Evolutionary conservation across 176 grass and related monocot species (phyloP).

Genomic region (Oryza punctata): DNA sequence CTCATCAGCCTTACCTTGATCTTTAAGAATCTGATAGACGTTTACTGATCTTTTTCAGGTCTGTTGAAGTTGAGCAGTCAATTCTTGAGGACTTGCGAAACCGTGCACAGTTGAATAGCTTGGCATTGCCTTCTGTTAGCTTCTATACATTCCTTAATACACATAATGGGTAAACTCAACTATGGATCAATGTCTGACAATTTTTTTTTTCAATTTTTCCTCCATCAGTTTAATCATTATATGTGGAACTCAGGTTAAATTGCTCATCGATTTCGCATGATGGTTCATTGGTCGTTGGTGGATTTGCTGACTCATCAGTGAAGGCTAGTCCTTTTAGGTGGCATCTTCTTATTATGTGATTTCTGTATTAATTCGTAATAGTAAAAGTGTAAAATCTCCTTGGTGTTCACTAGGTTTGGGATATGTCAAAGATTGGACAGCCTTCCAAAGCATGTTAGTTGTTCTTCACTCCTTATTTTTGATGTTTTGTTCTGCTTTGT

Average conservation of each 20-base stretch:
- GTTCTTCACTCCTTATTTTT: slow-evolving; percentile 23
- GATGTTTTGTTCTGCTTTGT: slow-evolving; percentile 1
- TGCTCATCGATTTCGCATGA: slow-evolving; percentile 93
- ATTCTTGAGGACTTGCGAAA: slow-evolving; percentile 89
- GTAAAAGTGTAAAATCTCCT: slow-evolving; percentile 19
- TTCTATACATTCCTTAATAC: slow-evolving; percentile 96
- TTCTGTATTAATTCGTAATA: slow-evolving; percentile 4
- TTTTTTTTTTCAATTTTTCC: not conserved
- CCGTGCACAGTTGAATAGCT: slow-evolving; percentile 75
- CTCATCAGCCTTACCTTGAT: slow-evolving; percentile 15
- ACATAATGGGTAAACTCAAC: slow-evolving; percentile 81
- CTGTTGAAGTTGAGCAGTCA: slow-evolving; percentile 80
- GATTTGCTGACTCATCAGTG: slow-evolving; percentile 95
- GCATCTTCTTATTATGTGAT: slow-evolving; percentile 10
- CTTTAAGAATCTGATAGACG: not conserved
- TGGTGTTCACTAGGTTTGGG: slow-evolving; percentile 72
- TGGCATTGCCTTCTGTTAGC: slow-evolving; percentile 87
- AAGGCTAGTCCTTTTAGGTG: slow-evolving; percentile 64
- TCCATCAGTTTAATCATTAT: slow-evolving; percentile 31
- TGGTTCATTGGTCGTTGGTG: slow-evolving; percentile 91
- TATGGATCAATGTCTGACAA: slow-evolving; percentile 21
- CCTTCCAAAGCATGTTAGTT: slow-evolving; percentile 68
- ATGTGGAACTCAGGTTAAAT: slow-evolving; percentile 68
- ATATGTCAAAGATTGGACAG: slow-evolving; percentile 95
- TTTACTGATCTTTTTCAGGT: slow-evolving; percentile 59